Evolutionary conservation across 139 green algal species (phyloP).

Genomic region (Tetradesmus obliquus): DNA sequence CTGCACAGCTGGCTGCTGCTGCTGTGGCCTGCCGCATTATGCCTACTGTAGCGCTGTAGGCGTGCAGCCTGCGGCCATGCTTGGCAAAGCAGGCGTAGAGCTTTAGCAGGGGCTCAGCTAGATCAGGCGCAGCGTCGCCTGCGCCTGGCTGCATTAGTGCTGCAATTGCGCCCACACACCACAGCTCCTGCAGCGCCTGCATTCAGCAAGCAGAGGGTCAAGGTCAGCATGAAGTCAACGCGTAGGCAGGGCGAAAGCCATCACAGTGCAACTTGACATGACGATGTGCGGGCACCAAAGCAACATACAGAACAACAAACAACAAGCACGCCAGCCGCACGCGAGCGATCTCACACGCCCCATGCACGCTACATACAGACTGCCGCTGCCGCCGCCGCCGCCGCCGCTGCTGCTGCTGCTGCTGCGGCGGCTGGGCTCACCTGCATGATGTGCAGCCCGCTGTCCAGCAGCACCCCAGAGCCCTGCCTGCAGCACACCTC

Average conservation of each 20-base stretch:
- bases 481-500: conserved; percentile 26
- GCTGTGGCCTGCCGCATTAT: not conserved
- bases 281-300: no score
- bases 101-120: conserved; percentile 14
- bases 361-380: no score
- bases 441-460: conserved; percentile 6
- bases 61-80: not conserved
- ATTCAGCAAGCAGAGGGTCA: not conserved
- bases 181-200: not conserved
- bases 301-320: no score
- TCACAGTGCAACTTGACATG: no score
- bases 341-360: no score
- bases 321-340: no score
- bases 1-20: conserved; percentile 38
- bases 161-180: conserved; percentile 3
- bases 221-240: no score
- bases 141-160: conserved; percentile 29
- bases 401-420: not conserved
- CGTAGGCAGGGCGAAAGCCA: no score
- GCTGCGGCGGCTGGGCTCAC: not conserved
- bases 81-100: not conserved
- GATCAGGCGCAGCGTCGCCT: conserved; percentile 21
- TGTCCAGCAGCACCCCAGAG: conserved; percentile 22
- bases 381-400: no score
- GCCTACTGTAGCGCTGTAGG: not conserved